Evolutionary conservation across 768 basidiomycete genomes (phyloP).

Genomic region (Aureoboletus auriporus): DNA sequence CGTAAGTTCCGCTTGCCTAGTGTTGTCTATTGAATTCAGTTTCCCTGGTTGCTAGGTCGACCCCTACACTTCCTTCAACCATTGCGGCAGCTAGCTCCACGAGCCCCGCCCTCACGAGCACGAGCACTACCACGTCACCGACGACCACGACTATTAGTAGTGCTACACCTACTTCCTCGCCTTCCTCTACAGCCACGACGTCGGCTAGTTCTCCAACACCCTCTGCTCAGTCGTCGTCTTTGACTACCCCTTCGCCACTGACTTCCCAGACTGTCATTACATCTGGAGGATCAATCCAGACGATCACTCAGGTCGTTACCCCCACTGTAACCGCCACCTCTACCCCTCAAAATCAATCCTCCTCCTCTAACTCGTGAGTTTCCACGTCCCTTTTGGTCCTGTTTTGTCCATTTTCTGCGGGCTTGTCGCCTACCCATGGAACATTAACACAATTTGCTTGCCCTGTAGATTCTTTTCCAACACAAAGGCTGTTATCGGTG

Average conservation of each 20-base stretch:
- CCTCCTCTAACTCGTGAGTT: conserved; percentile 25
- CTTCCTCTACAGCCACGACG: not conserved
- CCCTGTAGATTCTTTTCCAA: conserved; percentile 61
- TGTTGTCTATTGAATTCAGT: not conserved
- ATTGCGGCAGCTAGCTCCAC: too few species aligned
- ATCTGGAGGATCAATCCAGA: conserved; percentile 1
- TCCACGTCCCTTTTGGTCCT: too few species aligned
- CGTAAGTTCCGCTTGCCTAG: conserved; percentile 6
- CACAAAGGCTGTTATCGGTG: conserved; percentile 67
- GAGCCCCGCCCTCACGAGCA: too few species aligned
- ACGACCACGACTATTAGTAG: conserved; percentile 1
- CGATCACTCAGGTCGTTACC: conserved; percentile 7
- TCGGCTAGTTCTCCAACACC: not conserved
- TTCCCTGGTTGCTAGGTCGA: not conserved
- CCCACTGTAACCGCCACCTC: not conserved
- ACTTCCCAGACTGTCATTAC: conserved; percentile 6
- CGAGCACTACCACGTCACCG: not conserved
- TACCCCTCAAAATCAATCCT: not conserved
- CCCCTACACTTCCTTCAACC: too few species aligned
- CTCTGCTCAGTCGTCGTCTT: conserved; percentile 3
- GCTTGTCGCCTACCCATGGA: not conserved
- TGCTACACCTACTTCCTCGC: not conserved
- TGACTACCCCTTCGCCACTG: not conserved
- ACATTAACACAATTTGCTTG: conserved; percentile 3
- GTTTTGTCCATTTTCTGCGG: too few species aligned